Base-by-base conservation (phyloP, 371 early-diverging fungal species). In the Smittium culicis region DNA sequence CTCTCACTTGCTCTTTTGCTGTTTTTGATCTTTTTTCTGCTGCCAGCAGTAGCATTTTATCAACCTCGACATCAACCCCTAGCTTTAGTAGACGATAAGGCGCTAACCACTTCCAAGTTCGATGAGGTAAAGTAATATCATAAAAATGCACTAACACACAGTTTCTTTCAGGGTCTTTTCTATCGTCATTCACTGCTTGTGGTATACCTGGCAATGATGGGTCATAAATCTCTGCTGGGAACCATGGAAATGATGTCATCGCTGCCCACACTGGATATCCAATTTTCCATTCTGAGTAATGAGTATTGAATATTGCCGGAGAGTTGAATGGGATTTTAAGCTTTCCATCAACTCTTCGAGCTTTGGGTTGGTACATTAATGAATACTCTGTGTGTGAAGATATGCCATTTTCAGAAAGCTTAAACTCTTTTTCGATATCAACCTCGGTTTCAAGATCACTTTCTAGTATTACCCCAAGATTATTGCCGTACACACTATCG, bases 231-330 rank as follows among this genome's bases (percentile, higher is more conserved):
- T 75, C 74, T 16, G 75, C 77, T 0, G 79, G 79, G 35, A 73
- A 77, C 77, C 77, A 77, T 57, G 79, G 75, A 17, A 67, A 75
- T 32, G 69, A 70, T 27, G 60, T 35, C 68, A 70, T 72, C 30
- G 71, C 71, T 17, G 75, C 79, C 79, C 79, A 78, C 35, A 78
- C 78, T 2, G 64, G 57, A 1, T 67, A 71, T 24, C 79, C 75
- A 0, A 34, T 3, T 11, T 35, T 35, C 67, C 67, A 66, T 55
- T 45, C 17, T 11, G 24, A 24, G 1, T 57, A 59, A 25, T 29
- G 65, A 1, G 16, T 45, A 35, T 29, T 30, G 34, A 64, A 64
- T 32, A 64, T 35, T 35, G 65, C 65, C 3, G 65, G 65, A 17
- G 65, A 64, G n/a, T 29, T 27, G 30, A 35, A 11, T 11, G 11